Evolutionary conservation across 129 eudicot species (phyloP).

Genomic region (Lactuca sativa): DNA sequence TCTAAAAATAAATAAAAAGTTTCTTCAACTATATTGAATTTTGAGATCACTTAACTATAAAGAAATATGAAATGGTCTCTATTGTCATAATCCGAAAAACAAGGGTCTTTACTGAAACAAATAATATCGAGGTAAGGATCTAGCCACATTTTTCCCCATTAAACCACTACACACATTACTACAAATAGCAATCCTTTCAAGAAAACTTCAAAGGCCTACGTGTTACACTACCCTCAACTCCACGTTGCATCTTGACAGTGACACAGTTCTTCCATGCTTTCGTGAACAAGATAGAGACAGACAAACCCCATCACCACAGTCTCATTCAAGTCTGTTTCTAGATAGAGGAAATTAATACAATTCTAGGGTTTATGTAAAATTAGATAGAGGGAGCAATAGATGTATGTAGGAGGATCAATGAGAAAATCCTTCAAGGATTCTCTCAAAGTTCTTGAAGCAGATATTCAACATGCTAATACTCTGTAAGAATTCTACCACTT

Average conservation of each 20-base stretch:
- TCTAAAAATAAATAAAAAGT: no score
- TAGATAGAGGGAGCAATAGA: constrained; percentile 24
- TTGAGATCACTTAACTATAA: no score
- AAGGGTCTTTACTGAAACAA: not conserved
- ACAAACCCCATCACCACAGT: constrained; percentile 3
- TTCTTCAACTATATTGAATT: no score
- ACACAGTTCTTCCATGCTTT: constrained; percentile 30
- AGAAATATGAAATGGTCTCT: not conserved
- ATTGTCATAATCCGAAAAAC: not conserved
- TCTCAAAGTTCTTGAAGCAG: constrained; percentile 77
- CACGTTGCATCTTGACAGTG: constrained; percentile 45
- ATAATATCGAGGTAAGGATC: constrained; percentile 9
- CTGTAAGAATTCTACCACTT: constrained; percentile 29
- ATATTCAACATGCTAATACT: constrained; percentile 84
- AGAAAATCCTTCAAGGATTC: constrained; percentile 71
- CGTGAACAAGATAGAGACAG: constrained; percentile 25
- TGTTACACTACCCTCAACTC: constrained; percentile 18
- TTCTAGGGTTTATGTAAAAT: constrained; percentile 11
- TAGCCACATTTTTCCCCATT: constrained; percentile 19
- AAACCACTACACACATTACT: constrained; percentile 8
- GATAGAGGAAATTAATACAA: constrained; percentile 4
- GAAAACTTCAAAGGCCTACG: constrained; percentile 20
- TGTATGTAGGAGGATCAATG: constrained; percentile 44
- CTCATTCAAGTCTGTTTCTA: constrained; percentile 2
- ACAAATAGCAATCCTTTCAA: constrained; percentile 17